Conservation (phyloP, 2,329 filamentous ascomycete genomes). For the Lachnellula arida region DNA sequence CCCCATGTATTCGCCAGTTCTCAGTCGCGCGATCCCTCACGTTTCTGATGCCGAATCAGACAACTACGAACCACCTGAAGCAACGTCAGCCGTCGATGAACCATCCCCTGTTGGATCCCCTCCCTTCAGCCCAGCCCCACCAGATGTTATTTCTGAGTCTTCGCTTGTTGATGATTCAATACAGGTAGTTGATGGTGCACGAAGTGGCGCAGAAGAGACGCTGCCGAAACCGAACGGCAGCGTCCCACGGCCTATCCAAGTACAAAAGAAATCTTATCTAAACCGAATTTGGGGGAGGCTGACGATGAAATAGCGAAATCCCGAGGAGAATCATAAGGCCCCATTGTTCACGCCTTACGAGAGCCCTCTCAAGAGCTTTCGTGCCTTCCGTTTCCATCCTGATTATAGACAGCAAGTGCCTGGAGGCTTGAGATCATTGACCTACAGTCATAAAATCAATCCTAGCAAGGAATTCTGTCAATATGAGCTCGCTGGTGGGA, state of each 20-base stretch:
- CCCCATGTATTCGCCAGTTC: slow-evolving; percentile 23
- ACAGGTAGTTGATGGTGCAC: slow-evolving; percentile 24
- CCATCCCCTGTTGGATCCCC: slow-evolving; percentile 30
- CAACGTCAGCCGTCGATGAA: slow-evolving; percentile 23
- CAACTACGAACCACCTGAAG: slow-evolving; percentile 52
- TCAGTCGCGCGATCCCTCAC: slow-evolving; percentile 11
- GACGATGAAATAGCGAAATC: slow-evolving; percentile 18
- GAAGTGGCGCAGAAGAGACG: slow-evolving; percentile 16
- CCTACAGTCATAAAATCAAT: slow-evolving; percentile 89
- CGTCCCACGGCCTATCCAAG: slow-evolving; percentile 20
- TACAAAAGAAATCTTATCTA: slow-evolving; percentile 16
- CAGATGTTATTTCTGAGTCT: slow-evolving; percentile 28
- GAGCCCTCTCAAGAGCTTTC: slow-evolving; percentile 78
- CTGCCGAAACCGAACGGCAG: slow-evolving; percentile 13
- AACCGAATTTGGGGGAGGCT: slow-evolving; percentile 19
- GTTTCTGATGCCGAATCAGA: slow-evolving; percentile 37
- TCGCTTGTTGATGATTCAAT: slow-evolving; percentile 16
- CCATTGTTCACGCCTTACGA: slow-evolving; percentile 59
- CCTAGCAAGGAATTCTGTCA: slow-evolving; percentile 69
- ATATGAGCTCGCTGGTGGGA: slow-evolving; percentile 63
- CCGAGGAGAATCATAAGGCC: slow-evolving; percentile 4
- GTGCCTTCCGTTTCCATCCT: slow-evolving; percentile 85
- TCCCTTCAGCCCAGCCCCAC: slow-evolving; percentile 39
- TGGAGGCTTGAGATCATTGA: slow-evolving; percentile 81
- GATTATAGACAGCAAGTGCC: slow-evolving; percentile 63